Base-by-base conservation (phyloP, 805 yeast genomes). In the Spathaspora sp. region DNA sequence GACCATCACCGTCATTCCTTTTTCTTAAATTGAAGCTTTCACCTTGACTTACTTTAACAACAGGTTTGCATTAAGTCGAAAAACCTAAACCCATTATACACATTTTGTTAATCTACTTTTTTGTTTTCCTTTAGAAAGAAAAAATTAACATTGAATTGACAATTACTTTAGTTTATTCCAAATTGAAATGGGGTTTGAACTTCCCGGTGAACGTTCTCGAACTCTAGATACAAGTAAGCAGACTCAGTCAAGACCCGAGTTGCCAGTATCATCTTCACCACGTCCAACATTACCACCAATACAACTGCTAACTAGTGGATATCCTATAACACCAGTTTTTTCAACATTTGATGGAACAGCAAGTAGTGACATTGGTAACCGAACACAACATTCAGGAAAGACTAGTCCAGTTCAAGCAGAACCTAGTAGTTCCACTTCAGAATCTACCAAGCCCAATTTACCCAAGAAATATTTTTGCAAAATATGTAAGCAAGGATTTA, bases 401-500 rank as follows among this genome's bases (percentile, higher is more conserved):
- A n/a, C 40, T 3, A 35, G 18, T 14, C 40, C 40, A 5, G 40
- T n/a, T 4, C 16, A 11, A 35, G 18, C 14, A n/a, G n/a, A n/a
- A n/a, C 40, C 40, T 3, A n/a, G 4, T n/a, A 11, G 18, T 35
- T 35, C 40, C 3, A 35, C 18, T 35, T 14, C 49, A 8, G 20
- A 11, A 5, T 16, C 44, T 6, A 17, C 46, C 11, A 54, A 52
- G 20, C 46, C 42, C 26, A 47, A 50, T 19, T 35, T 58, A 31
- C 58, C 58, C 3, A 76, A 70, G 53, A 67, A 64, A 48, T 81
- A 73, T 57, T 67, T 66, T 17, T 87, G 94, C 62, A 72, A 78
- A 16, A 74, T 77, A 8, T 87, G 94, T 61, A 68, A 77, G 49
- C 87, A 83, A 56, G 70, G 81, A 0, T 87, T 87, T 67, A 82